Evolutionary conservation across 192 early-diverging fungal species (phyloP), one percentile per base, ranked within the genome.

Genomic region (Backusella tuberculispora): DNA sequence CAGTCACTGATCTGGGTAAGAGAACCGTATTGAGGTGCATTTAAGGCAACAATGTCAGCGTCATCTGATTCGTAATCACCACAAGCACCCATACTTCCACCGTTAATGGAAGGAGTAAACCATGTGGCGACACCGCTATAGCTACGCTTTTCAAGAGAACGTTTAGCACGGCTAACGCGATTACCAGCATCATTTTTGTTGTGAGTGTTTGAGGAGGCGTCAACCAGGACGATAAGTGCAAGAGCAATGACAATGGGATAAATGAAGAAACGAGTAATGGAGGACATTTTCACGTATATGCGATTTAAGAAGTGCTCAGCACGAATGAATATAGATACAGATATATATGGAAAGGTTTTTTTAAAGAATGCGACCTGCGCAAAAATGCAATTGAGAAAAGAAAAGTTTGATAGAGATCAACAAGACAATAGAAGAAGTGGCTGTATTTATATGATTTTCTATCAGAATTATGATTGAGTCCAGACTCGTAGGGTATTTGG

Each of bases 11-110:
- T 71, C 21, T 48, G 44, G 42, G 66, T 26, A 29, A 75, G 66
- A 43, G 74, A 63, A 29, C 76, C 80, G 64, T 80, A 82, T 67
- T 82, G 74, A 37, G 71, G 65, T 8, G 67, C 81, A 73, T 85
- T 85, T 70, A 85, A 73, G 63, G 83, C 83, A 37, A 85, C 83
- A 66, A 85, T 80, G 73, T 74, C 40, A 17, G 81, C 78, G 38
- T 81, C 75, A 65, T 80, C 81, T 63, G 74, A 50, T 74, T 81
- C 81, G 40, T 74, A 60, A 37, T 53, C 53, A 38, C 80, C 80
- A 44, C 83, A 84, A 40, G 75, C 75, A 14, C 83, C 83, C 42
- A 44, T 26, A 13, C 77, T 80, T 14, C 73, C 66, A 44, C 74
- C 74, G 15, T 75, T 44, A 13, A 14, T 68, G 8, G 74, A 66